These are phyloP conservation scores for Pilaira anomala DNA, from an alignment of 192 early-diverging fungal species.

Conservation along the genomic window DNA sequence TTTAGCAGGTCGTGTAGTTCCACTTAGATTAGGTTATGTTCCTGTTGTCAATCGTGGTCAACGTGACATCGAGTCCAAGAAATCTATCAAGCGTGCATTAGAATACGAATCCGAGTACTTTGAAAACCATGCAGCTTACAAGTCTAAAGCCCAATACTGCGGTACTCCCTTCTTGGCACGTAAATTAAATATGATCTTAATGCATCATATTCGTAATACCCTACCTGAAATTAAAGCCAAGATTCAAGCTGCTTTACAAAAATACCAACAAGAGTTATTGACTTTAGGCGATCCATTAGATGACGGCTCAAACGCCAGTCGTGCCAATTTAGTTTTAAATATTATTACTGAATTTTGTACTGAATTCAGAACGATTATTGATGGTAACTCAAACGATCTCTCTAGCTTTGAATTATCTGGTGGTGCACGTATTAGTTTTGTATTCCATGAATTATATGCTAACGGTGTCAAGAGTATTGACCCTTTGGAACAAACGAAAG, in stretches of 20 bases:
- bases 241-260: constrained; percentile 79
- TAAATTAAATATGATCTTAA: constrained; percentile 96
- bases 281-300: constrained; percentile 89
- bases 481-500: constrained; percentile 98
- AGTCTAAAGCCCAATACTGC: constrained; percentile 96
- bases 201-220: constrained; percentile 98
- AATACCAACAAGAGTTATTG: constrained; percentile 83
- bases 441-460: constrained; percentile 97
- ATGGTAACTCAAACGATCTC: constrained; percentile 94
- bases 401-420: constrained; percentile 94
- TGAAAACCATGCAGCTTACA: constrained; percentile 92
- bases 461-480: constrained; percentile 92
- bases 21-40: constrained; percentile 94
- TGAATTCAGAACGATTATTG: constrained; percentile 94
- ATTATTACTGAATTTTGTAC: constrained; percentile 99
- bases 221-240: constrained; percentile 99
- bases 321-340: constrained; percentile 89
- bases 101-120: constrained; percentile 91
- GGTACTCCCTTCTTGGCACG: constrained; percentile 98
- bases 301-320: constrained; percentile 65
- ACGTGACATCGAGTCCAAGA: constrained; percentile 93
- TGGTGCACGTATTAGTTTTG: constrained; percentile 98
- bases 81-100: constrained; percentile 82
- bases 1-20: constrained; percentile 94
- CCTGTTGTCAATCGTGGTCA: constrained; percentile 99